Percentiles rank a stretch among this genome's conserved stretches.
These are phyloP conservation scores for Solanum megistacrolobum DNA, from an alignment of 257 asterid species.

Conservation along the genomic window DNA sequence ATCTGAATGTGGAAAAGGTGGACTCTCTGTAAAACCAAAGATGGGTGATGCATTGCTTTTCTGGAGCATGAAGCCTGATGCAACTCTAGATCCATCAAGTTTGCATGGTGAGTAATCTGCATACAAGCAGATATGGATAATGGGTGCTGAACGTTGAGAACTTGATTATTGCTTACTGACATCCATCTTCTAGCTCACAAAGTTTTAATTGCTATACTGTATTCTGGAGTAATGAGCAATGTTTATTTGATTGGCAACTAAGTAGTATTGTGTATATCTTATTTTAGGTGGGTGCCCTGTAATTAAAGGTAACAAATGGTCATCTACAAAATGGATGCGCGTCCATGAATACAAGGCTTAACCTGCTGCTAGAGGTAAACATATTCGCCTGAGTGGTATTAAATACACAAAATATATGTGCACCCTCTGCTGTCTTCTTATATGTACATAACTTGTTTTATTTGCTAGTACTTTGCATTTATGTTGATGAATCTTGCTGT, in stretches of 20 bases:
- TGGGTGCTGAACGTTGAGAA: neutral
- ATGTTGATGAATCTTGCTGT: neutral
- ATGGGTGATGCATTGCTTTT: constrained; percentile 96
- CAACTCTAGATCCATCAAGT: constrained; percentile 80
- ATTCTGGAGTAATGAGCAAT: neutral
- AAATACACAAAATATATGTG: neutral
- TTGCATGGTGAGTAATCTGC: constrained; percentile 55
- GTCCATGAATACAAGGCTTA: constrained; percentile 62
- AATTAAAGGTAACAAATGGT: constrained; percentile 93
- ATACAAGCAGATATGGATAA: neutral
- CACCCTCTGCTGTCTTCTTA: neutral
- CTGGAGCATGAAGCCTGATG: constrained; percentile 99
- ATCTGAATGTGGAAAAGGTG: constrained; percentile 87
- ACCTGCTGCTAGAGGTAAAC: constrained; percentile 30
- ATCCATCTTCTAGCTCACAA: neutral
- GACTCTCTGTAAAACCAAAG: constrained; percentile 88
- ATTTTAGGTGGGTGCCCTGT: constrained; percentile 56
- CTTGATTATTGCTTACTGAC: neutral
- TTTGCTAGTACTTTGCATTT: neutral
- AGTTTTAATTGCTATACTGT: neutral
- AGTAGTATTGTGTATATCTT: neutral
- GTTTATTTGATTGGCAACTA: neutral
- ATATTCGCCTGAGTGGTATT: neutral
- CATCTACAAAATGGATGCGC: constrained; percentile 95
- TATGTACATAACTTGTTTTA: neutral